These are phyloP conservation scores for Hypoxylon sp. DNA, from an alignment of 2,329 filamentous ascomycete genomes.

Conservation along the genomic window DNA sequence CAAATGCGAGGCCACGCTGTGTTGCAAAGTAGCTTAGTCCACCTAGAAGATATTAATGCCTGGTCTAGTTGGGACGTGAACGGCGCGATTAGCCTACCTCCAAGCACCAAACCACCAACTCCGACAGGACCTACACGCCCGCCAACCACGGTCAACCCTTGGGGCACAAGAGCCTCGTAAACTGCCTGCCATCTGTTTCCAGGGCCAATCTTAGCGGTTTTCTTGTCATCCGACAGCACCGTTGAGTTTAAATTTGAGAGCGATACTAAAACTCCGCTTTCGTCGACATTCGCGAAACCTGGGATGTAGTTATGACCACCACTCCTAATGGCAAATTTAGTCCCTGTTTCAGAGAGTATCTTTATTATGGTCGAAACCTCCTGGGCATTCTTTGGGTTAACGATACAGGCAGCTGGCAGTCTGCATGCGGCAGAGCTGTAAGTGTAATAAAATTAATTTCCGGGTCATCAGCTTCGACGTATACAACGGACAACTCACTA, in stretches of 20 bases:
- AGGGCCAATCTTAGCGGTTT: conserved; percentile 52
- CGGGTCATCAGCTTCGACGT: not conserved
- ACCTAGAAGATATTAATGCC: conserved; percentile 35
- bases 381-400: conserved; percentile 46
- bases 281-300: conserved; percentile 50
- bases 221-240: conserved; percentile 50
- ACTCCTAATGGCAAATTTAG: conserved; percentile 50
- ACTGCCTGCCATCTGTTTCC: conserved; percentile 53
- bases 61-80: conserved; percentile 22
- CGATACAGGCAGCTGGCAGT: conserved; percentile 49
- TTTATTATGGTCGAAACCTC: conserved; percentile 47
- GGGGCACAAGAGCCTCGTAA: conserved; percentile 49
- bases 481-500: conserved; percentile 34
- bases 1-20: conserved; percentile 45
- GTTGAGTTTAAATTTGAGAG: conserved; percentile 55
- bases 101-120: conserved; percentile 51
- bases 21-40: conserved; percentile 53
- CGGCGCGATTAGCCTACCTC: conserved; percentile 49
- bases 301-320: conserved; percentile 53
- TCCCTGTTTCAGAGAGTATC: conserved; percentile 41
- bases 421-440: conserved; percentile 42
- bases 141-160: conserved; percentile 48
- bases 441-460: conserved; percentile 21
- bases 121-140: conserved; percentile 52
- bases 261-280: conserved; percentile 55